These are phyloP conservation scores for Trichoderma semiorbis DNA, from an alignment of 2,329 filamentous ascomycete species.

Conservation along the genomic window DNA sequence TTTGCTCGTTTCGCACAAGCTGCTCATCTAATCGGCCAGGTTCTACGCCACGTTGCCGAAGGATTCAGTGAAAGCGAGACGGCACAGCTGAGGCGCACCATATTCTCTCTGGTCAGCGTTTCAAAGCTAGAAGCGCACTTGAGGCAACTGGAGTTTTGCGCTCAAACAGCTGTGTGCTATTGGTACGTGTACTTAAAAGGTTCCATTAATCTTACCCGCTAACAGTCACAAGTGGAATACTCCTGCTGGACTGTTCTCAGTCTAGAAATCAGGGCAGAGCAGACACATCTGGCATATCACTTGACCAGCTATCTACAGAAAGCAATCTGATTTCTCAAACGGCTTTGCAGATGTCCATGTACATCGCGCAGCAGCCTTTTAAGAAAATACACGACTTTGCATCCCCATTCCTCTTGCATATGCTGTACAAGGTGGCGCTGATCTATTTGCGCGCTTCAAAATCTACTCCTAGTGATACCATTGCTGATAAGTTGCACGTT, in stretches of 20 bases:
- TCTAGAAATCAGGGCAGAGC: neutral
- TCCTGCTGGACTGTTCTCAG: constrained; percentile 1
- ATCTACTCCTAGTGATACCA: neutral
- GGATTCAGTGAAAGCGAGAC: constrained; percentile 3
- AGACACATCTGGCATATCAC: neutral
- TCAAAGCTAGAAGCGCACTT: neutral
- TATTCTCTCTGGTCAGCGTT: constrained; percentile 16
- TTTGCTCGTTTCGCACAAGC: constrained; percentile 19
- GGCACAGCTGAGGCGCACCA: constrained; percentile 19
- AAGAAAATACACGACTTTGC: neutral
- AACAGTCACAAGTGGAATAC: neutral
- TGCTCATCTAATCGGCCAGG: constrained; percentile 18
- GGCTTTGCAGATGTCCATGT: neutral
- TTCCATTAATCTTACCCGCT: neutral
- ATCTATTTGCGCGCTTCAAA: neutral
- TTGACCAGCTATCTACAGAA: constrained; percentile 9
- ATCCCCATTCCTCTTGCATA: constrained; percentile 13
- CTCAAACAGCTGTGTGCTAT: constrained; percentile 17
- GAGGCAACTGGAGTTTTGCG: constrained; percentile 15
- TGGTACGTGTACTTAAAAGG: neutral
- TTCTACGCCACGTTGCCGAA: constrained; percentile 1
- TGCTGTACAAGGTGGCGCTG: constrained; percentile 1
- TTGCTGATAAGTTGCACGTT: neutral
- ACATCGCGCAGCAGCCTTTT: neutral
- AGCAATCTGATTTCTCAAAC: neutral